Conservation (phyloP, 768 basidiomycete genomes). For the Inosperma sp. region DNA sequence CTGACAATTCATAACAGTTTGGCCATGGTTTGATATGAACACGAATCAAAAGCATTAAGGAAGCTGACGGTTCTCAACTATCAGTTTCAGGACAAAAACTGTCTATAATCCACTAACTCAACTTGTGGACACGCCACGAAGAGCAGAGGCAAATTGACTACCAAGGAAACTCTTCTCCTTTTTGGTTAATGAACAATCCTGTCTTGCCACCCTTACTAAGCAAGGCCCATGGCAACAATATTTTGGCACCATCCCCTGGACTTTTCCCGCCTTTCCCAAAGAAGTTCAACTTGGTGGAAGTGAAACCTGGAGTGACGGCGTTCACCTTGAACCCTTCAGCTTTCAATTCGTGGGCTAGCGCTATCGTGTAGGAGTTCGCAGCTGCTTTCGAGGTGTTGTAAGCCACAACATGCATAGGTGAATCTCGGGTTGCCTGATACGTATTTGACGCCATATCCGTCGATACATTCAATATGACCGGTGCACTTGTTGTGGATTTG, state of each 20-base stretch:
- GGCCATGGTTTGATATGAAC: too few relatives aligned
- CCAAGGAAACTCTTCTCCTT: conserved; percentile 35
- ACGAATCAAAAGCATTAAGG: too few relatives aligned
- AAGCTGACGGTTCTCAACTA: too few relatives aligned
- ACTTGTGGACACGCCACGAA: too few relatives aligned
- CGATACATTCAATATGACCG: conserved; percentile 39
- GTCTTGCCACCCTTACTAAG: conserved; percentile 39
- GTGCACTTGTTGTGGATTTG: conserved; percentile 25
- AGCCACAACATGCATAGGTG: conserved; percentile 33
- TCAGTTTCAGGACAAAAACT: too few relatives aligned
- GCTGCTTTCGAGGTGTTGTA: conserved; percentile 75
- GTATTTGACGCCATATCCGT: conserved; percentile 45
- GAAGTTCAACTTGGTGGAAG: conserved; percentile 39
- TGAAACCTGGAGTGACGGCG: conserved; percentile 57
- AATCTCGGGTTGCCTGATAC: conserved; percentile 29
- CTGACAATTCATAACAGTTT: too few relatives aligned
- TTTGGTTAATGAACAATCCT: conserved; percentile 32
- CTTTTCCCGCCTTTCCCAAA: conserved; percentile 37
- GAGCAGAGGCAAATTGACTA: conserved; percentile 16
- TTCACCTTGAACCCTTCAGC: conserved; percentile 54
- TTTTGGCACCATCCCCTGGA: conserved; percentile 30
- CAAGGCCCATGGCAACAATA: conserved; percentile 37
- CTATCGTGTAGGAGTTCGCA: conserved; percentile 54
- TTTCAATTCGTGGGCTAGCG: conserved; percentile 60
- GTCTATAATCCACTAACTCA: too few relatives aligned